phyloP scores from a whole-genome alignment of 495 filamentous ascomycete species.

The Podospora anserina region DNA sequence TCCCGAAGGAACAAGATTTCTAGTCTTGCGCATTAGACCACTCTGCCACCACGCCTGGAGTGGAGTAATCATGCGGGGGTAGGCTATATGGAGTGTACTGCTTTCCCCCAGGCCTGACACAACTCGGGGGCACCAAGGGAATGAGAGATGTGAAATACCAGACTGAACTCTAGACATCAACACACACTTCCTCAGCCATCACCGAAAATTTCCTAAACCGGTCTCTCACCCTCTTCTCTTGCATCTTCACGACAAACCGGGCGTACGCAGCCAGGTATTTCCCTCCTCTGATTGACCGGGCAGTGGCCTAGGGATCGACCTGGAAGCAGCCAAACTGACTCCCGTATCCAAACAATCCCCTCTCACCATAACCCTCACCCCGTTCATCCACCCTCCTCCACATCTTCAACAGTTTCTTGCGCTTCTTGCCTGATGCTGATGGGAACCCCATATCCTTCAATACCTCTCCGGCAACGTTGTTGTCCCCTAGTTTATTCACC shows the following conservation, averaged over 20 bases:
- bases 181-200: not conserved
- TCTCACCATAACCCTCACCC: not conserved
- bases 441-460: not conserved
- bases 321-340: not conserved
- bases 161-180: no score
- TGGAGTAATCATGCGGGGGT: no score
- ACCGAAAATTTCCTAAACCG: not conserved
- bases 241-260: not conserved
- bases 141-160: no score
- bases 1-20: constrained; percentile 28
- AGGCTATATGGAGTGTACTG: no score
- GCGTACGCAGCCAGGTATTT: not conserved
- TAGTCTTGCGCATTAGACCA: constrained; percentile 28
- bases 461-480: not conserved
- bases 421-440: not conserved
- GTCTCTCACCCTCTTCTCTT: not conserved
- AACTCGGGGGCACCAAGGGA: no score
- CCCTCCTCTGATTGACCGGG: not conserved
- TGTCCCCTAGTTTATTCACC: not conserved
- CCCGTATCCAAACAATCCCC: constrained; percentile 7
- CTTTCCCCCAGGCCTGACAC: no score
- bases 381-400: not conserved
- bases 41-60: constrained; percentile 21
- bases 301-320: not conserved
- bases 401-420: not conserved